Base-by-base conservation (phyloP, 169 alveolate species). In the Plasmodium vinckei region DNA sequence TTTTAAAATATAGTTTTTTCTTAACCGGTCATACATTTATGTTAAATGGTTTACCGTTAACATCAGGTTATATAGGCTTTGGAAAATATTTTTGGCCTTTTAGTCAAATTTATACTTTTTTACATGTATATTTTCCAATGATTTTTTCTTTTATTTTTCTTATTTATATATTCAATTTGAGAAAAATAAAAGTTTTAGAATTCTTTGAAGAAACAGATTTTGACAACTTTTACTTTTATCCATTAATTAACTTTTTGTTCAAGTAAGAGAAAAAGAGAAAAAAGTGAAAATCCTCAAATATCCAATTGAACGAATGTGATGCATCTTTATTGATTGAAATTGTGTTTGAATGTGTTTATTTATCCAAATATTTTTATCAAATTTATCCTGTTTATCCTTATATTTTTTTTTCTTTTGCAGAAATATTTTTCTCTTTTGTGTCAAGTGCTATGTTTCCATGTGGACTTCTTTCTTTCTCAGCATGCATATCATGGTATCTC, bases 21-120 rank as follows among this genome's bases (percentile, higher is more conserved):
- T 19, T 77, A 64, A 64, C 79, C n/a, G 88, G 88, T 7, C 88
- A 77, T n/a, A 77, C 27, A 64, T 63, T 77, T 77, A 54, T 77
- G 10, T 9, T 77, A 46, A 77, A 47, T 49, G 51, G 27, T 25
- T 27, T 77, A 12, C 88, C 88, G 15, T 15, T 77, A 19, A 53
- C 44, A 33, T 15, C 88, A 57, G 88, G 70, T 2, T 77, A 63
- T 54, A 64, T 51, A n/a, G 88, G 88, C 9, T 63, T 77, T 9
- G 51, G 65, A 15, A 77, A 44, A 51, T 77, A 77, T 77, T 68
- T 49, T 4, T 77, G 88, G 88, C 88, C 88, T 4, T 3, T 77
- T 47, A 63, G 88, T 64, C 88, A 77, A 57, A 9, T 77, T 5
- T 77, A 77, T 33, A 47, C 63, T n/a, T 61, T 77, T 77, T 49